Percentiles rank a stretch among this genome's conserved stretches.
These are phyloP conservation scores for Candolleomyces efflorescens DNA, from an alignment of 768 basidiomycete genomes.

Conservation along the genomic window DNA sequence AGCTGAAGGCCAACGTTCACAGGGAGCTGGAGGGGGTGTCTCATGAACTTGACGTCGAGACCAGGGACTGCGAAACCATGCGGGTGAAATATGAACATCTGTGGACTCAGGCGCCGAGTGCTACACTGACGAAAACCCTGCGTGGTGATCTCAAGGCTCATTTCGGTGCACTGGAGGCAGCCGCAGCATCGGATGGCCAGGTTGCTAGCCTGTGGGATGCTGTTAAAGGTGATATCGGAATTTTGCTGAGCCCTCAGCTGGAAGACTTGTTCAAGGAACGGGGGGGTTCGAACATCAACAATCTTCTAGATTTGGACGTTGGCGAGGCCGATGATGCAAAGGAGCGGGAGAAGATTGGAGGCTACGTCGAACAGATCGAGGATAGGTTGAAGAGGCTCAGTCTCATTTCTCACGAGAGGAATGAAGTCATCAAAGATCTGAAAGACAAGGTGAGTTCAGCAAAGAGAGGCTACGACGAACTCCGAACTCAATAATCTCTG, in stretches of 20 bases:
- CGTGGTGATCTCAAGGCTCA: constrained; percentile 80
- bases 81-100: constrained; percentile 82
- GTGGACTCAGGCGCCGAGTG: constrained; percentile 85
- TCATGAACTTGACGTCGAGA: constrained; percentile 75
- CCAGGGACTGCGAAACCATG: constrained; percentile 83
- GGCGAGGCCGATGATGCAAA: constrained; percentile 60
- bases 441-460: constrained; percentile 78
- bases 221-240: constrained; percentile 57
- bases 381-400: constrained; percentile 72
- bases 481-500: background rate
- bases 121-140: constrained; percentile 62
- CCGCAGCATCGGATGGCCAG: constrained; percentile 74
- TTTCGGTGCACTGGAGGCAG: constrained; percentile 56
- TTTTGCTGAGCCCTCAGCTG: constrained; percentile 55
- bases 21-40: constrained; percentile 58
- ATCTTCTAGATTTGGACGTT: constrained; percentile 65
- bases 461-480: background rate
- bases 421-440: constrained; percentile 85
- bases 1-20: constrained; percentile 54
- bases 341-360: constrained; percentile 64
- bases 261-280: constrained; percentile 63
- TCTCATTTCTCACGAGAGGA: constrained; percentile 82
- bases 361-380: constrained; percentile 70
- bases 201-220: constrained; percentile 69
- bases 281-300: constrained; percentile 30